Base-by-base conservation (phyloP, 345 rosid genomes). In the Pistacia vera region DNA sequence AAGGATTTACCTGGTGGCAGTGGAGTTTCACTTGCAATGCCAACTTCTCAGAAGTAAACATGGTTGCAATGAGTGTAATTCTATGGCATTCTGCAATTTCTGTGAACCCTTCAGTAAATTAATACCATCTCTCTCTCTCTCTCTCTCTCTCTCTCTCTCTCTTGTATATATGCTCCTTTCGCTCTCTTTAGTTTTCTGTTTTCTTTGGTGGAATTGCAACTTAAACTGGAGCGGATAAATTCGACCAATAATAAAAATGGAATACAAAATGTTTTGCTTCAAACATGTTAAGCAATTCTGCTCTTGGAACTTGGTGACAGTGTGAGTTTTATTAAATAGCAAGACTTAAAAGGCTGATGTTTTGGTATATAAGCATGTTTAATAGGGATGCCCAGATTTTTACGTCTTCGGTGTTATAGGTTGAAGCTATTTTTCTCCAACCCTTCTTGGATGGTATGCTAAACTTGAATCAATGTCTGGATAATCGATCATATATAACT, bases 21-120 rank as follows among this genome's bases (percentile, higher is more conserved):
- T 3, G 89, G 92, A 56, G 90, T 93, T 72, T 96, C 98, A 20
- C 88, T 96, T n/a, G 99, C 98, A 56, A 96, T 96, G 99, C 99
- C 99, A 13, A 96, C 97, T 8, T 96, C 98, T 6, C 93, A 90
- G 79, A 90, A 92, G 88, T 82, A 81, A 63, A 82, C 83, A 38
- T 25, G 20, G 56, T 65, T 35, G 20, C 4, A 54, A 17, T 63
- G 16, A 18, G 66, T 17, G 60, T 73, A 62, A 70, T 30, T 35
- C 51, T 16, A 61, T 59, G 51, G 55, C 38, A 16, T 62, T 48
- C 20, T 38, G 63, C 8, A 71, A 71, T 55, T 52, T 70, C 25
- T 71, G 11, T 71, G 33, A 35, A 18, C 30, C 48, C 33, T 65
- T 18, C 16, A 68, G 59, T 74, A 73, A 78, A 51, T 59, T 18